Conservation (phyloP, 805 yeast genomes). For the Saturnispora silvae region DNA sequence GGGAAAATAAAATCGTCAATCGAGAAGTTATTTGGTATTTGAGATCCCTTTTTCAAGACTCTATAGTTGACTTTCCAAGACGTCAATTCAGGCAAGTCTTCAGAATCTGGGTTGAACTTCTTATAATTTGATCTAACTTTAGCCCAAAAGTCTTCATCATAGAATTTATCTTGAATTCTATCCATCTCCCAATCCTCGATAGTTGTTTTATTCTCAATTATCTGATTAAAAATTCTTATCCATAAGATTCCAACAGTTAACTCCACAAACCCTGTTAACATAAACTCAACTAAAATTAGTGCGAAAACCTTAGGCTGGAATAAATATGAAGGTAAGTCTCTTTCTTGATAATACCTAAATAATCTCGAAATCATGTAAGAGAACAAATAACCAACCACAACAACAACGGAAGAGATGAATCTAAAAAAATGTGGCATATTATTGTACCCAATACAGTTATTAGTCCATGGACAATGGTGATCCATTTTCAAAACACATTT, state of each 20-base stretch:
- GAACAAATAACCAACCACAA: constrained; percentile 39
- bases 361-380: constrained; percentile 33
- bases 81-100: constrained; percentile 32
- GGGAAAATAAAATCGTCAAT: constrained; percentile 72
- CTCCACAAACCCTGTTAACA: constrained; percentile 49
- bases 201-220: constrained; percentile 66
- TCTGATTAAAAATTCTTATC: constrained; percentile 48
- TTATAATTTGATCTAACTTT: constrained; percentile 36
- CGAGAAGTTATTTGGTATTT: constrained; percentile 29
- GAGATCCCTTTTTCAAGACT: constrained; percentile 13
- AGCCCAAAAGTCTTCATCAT: constrained; percentile 43
- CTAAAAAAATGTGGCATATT: constrained; percentile 76
- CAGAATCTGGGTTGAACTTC: constrained; percentile 26
- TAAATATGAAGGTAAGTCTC: constrained; percentile 47
- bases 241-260: constrained; percentile 50
- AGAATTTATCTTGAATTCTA: constrained; percentile 57
- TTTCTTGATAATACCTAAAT: constrained; percentile 33
- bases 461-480: constrained; percentile 92
- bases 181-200: constrained; percentile 92
- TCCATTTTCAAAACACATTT: constrained; percentile 81
- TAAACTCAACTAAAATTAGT: constrained; percentile 42
- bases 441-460: constrained; percentile 74
- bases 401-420: constrained; percentile 57
- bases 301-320: constrained; percentile 41
- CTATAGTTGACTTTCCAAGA: constrained; percentile 33